Conservation (phyloP, 2,329 filamentous ascomycete genomes). For the Aspergillus sp. region DNA sequence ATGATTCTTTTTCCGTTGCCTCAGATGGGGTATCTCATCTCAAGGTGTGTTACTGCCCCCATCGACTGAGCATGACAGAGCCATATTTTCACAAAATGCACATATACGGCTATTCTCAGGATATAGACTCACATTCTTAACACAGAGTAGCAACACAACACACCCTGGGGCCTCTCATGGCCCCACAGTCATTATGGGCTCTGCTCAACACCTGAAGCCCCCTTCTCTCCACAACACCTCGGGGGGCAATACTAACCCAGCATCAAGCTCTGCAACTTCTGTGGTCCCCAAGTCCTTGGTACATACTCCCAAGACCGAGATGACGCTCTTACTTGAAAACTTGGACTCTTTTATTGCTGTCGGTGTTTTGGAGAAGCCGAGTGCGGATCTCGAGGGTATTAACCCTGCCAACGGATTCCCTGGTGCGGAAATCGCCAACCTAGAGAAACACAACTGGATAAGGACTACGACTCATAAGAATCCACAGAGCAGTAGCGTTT, state of each 20-base stretch:
- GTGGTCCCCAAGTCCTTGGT: neutral
- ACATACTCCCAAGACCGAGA: slow-evolving; percentile 4
- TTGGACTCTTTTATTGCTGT: slow-evolving; percentile 29
- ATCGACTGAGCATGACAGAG: neutral
- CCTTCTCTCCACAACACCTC: slow-evolving; percentile 4
- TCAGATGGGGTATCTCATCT: neutral
- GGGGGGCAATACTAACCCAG: neutral
- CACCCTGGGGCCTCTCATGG: neutral
- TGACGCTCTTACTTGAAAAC: slow-evolving; percentile 11
- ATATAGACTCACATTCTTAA: neutral
- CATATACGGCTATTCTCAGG: neutral
- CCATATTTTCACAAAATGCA: neutral
- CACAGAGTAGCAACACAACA: neutral
- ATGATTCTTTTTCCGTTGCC: neutral
- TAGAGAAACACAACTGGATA: slow-evolving; percentile 40
- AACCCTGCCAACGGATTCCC: slow-evolving; percentile 15
- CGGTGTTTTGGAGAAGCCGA: slow-evolving; percentile 28
- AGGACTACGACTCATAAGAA: slow-evolving; percentile 23
- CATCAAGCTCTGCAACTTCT: neutral
- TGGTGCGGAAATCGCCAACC: slow-evolving; percentile 20
- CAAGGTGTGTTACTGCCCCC: neutral
- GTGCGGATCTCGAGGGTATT: neutral
- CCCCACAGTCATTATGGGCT: neutral
- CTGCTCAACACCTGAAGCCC: neutral
- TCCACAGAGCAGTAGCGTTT: slow-evolving; percentile 13